phyloP scores from a whole-genome alignment of 2,329 filamentous ascomycete species.

The Byssochlamys sp. region DNA sequence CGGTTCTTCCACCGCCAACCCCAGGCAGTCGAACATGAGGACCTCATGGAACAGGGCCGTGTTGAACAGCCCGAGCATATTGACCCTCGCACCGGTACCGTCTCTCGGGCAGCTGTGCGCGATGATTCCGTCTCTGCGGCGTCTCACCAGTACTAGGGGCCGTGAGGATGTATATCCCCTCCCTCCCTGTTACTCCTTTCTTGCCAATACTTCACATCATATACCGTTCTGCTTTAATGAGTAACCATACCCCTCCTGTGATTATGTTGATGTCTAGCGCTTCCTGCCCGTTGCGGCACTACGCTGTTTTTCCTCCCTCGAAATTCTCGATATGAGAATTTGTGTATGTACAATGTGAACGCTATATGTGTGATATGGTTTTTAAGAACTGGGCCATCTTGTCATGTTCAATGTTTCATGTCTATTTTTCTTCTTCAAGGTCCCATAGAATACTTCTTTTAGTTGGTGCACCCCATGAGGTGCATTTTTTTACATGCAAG shows the following conservation, averaged over 20 bases:
- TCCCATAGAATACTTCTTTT: not conserved
- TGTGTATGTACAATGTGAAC: not conserved
- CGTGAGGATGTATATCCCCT: not conserved
- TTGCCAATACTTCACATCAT: not conserved
- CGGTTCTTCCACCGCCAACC: constrained; percentile 50
- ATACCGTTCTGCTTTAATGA: not conserved
- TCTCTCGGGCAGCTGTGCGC: constrained; percentile 11
- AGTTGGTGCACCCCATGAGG: not conserved
- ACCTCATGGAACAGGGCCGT: constrained; percentile 41
- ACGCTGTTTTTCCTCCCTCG: not conserved
- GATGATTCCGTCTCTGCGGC: constrained; percentile 3
- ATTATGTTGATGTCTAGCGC: not conserved
- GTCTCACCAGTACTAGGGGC: not conserved
- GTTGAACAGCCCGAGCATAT: constrained; percentile 18
- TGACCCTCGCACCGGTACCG: constrained; percentile 12
- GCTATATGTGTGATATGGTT: not conserved
- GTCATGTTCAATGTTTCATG: not conserved
- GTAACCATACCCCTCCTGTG: not conserved
- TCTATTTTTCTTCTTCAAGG: not conserved
- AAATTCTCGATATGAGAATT: not conserved
- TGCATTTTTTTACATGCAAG: not conserved
- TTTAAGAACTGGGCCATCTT: not conserved
- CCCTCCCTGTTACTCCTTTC: not conserved
- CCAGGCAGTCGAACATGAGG: constrained; percentile 21
- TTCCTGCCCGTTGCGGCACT: no score